Percentiles rank a stretch among this genome's conserved stretches.
Evolutionary conservation across 371 early-diverging fungal genomes (phyloP).

Genomic region (Mucor plumbeus): DNA sequence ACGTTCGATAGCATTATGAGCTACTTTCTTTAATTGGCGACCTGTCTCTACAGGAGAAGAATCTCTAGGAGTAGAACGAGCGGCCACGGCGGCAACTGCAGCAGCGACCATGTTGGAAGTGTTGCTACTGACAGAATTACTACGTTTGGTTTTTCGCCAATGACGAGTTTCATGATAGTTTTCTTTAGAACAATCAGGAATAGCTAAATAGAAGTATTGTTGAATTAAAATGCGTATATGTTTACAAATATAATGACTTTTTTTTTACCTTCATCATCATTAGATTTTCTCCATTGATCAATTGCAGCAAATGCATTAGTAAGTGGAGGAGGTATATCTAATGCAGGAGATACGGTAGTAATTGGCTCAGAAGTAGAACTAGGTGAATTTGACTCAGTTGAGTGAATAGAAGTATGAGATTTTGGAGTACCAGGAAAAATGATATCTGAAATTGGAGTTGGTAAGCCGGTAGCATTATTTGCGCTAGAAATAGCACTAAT

Average conservation of each 20-base stretch:
- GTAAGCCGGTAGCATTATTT: constrained; percentile 5
- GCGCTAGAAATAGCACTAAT: neutral
- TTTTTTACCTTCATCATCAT: neutral
- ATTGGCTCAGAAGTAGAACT: neutral
- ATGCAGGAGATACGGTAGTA: neutral
- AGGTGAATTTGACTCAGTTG: neutral
- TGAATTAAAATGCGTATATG: neutral
- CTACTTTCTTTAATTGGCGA: constrained; percentile 70
- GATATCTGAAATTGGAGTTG: constrained; percentile 14
- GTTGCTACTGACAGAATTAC: neutral
- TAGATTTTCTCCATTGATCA: constrained; percentile 3
- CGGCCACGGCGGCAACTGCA: neutral
- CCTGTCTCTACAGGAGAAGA: constrained; percentile 9
- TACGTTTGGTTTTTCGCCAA: constrained; percentile 6
- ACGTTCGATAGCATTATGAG: constrained; percentile 90
- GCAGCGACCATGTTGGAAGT: constrained; percentile 7
- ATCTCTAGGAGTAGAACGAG: neutral
- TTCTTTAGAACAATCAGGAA: neutral
- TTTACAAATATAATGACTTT: no score
- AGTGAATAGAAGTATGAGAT: neutral
- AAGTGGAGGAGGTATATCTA: neutral
- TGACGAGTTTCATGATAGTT: constrained; percentile 18
- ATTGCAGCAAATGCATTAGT: neutral
- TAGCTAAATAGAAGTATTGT: neutral
- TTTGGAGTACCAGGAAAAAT: constrained; percentile 9